A percentile compares a stretch with the other conserved stretches of the same genome.
Conservation (phyloP, 331 rosid genomes). For the Saraca asoca region DNA sequence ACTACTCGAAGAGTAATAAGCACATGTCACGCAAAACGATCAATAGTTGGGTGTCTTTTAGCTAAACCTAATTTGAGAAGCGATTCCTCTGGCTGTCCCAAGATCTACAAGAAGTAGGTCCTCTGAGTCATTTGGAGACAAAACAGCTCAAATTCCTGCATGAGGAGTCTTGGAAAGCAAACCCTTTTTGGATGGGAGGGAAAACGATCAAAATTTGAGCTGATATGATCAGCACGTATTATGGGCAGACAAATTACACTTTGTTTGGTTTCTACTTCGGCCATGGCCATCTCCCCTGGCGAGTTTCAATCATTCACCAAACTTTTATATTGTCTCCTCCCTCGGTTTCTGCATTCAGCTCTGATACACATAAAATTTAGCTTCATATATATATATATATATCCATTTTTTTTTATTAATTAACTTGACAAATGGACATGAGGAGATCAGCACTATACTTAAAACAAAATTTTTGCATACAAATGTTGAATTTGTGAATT, state of each 20-base stretch:
- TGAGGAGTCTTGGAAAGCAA: neutral
- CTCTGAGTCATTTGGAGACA: slow-evolving; percentile 18
- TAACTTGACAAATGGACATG: neutral
- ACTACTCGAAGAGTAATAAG: neutral
- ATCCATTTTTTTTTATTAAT: neutral
- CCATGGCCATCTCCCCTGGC: slow-evolving; percentile 31
- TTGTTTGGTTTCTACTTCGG: slow-evolving; percentile 31
- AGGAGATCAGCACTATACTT: neutral
- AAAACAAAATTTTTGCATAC: neutral
- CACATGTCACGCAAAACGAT: slow-evolving; percentile 34
- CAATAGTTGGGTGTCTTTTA: slow-evolving; percentile 20
- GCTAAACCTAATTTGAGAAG: slow-evolving; percentile 26
- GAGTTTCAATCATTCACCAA: slow-evolving; percentile 2
- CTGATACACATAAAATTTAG: neutral
- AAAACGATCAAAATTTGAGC: slow-evolving; percentile 29
- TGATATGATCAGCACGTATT: slow-evolving; percentile 43
- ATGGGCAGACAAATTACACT: slow-evolving; percentile 39
- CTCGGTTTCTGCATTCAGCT: slow-evolving; percentile 1
- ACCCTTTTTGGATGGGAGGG: slow-evolving; percentile 11
- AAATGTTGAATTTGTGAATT: slow-evolving; percentile 11
- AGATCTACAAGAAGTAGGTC: neutral
- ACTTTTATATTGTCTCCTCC: neutral
- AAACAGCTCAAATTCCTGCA: slow-evolving; percentile 25
- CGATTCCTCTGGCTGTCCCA: slow-evolving; percentile 33
- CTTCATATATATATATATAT: neutral